phyloP scores from a whole-genome alignment of 2,329 filamentous ascomycete genomes.

The Alternaria brassicae region DNA sequence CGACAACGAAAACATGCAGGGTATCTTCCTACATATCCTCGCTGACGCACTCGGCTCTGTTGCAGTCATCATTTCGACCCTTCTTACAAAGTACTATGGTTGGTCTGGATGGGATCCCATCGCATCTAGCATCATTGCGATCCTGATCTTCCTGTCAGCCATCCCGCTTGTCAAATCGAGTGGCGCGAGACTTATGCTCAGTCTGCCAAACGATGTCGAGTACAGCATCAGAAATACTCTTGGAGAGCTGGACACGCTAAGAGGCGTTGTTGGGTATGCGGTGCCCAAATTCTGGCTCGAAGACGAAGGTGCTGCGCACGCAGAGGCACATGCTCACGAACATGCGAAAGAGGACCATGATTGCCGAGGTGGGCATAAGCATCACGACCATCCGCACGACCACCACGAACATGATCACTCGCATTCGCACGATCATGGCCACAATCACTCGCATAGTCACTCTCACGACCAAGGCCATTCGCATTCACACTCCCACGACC shows the following conservation, averaged over 20 bases:
- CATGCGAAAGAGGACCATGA: conserved; percentile 47
- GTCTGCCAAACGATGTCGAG: conserved; percentile 83
- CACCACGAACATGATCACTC: conserved; percentile 23
- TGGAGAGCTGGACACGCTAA: conserved; percentile 79
- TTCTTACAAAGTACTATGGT: conserved; percentile 83
- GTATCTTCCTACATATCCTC: conserved; percentile 93
- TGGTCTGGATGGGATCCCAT: conserved; percentile 96
- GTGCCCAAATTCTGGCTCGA: conserved; percentile 94
- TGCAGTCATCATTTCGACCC: conserved; percentile 90
- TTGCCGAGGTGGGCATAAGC: conserved; percentile 34
- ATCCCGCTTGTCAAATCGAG: conserved; percentile 86
- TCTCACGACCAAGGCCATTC: conserved; percentile 32
- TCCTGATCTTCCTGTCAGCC: conserved; percentile 91
- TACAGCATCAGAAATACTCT: conserved; percentile 87
- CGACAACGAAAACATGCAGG: conserved; percentile 97
- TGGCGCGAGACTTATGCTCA: conserved; percentile 81
- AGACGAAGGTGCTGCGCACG: conserved; percentile 61
- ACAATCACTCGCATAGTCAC: conserved; percentile 33
- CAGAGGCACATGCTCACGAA: conserved; percentile 46
- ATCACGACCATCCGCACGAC: conserved; percentile 34
- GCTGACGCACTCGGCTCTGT: conserved; percentile 94
- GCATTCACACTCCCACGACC: conserved; percentile 10
- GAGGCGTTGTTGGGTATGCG: conserved; percentile 84
- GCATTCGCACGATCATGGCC: conserved; percentile 37
- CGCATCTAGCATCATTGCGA: conserved; percentile 90